phyloP scores from a whole-genome alignment of 2,329 filamentous ascomycete species.

The Leptodontidium sp. region DNA sequence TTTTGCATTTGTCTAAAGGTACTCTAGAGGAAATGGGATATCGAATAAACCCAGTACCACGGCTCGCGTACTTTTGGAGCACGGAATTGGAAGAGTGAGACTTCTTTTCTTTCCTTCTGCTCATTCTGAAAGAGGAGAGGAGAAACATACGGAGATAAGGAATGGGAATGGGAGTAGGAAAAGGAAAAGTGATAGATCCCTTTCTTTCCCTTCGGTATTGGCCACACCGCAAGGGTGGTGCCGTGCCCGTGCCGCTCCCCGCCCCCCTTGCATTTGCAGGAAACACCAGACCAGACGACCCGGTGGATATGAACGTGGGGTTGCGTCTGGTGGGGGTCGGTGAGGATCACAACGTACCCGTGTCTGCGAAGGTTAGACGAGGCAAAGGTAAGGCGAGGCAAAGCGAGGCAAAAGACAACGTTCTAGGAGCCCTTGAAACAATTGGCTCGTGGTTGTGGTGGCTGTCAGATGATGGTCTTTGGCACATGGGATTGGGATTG shows the following conservation, averaged over 20 bases:
- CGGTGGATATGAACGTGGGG: not conserved
- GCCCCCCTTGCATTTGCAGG: not conserved
- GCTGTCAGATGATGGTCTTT: slow-evolving; percentile 8
- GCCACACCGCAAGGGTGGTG: not conserved
- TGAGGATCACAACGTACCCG: not conserved
- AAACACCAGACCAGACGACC: no score
- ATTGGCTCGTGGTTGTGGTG: slow-evolving; percentile 3
- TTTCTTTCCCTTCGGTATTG: no score
- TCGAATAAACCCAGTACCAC: slow-evolving; percentile 11
- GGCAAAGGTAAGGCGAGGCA: not conserved
- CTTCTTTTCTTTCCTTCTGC: no score
- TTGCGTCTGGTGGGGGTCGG: slow-evolving; percentile 1
- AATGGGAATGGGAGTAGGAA: not conserved
- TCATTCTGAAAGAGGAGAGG: not conserved
- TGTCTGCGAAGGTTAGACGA: no score
- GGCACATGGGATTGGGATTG: slow-evolving; percentile 1
- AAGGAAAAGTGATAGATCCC: no score
- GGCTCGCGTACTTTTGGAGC: not conserved
- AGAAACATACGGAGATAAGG: no score
- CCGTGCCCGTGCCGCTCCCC: not conserved
- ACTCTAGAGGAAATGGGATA: not conserved
- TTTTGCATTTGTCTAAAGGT: no score
- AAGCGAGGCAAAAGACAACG: not conserved
- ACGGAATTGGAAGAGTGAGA: no score
- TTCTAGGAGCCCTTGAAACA: not conserved